phyloP scores from a whole-genome alignment of 208 protist species.

The Trypanosoma conorhini region DNA sequence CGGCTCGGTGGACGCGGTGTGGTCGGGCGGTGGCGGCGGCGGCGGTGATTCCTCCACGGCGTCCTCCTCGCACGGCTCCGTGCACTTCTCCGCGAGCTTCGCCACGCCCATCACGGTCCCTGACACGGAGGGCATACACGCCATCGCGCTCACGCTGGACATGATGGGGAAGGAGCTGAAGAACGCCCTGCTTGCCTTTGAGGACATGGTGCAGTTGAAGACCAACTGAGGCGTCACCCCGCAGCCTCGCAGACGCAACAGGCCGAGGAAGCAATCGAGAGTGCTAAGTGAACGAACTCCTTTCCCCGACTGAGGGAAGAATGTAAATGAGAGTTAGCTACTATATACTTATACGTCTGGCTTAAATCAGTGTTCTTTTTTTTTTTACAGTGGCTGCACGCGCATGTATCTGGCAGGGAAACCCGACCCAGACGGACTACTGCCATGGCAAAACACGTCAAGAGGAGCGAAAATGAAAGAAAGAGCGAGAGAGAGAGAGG shows the following conservation, averaged over 20 bases:
- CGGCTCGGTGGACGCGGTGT: too few relatives aligned
- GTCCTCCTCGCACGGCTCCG: slow-evolving; percentile 6
- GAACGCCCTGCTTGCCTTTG: slow-evolving; percentile 55
- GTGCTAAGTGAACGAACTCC: neutral
- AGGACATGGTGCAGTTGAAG: slow-evolving; percentile 62
- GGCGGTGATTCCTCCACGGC: neutral
- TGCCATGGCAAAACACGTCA: too few relatives aligned
- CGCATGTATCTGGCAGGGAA: too few relatives aligned
- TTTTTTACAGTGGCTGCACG: neutral
- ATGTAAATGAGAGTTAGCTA: neutral
- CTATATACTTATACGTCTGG: neutral
- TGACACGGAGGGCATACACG: slow-evolving; percentile 72
- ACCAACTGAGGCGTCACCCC: neutral
- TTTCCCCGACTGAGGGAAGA: neutral
- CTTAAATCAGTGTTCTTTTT: neutral
- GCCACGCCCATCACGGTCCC: slow-evolving; percentile 57
- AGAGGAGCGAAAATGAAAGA: too few relatives aligned
- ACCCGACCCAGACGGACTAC: too few relatives aligned
- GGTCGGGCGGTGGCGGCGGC: neutral
- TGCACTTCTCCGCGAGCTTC: slow-evolving; percentile 71
- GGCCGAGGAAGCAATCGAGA: too few relatives aligned
- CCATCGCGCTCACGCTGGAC: slow-evolving; percentile 55
- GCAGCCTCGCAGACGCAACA: too few relatives aligned
- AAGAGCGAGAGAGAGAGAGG: too few relatives aligned
- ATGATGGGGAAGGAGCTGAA: slow-evolving; percentile 74